Percentiles rank a stretch among this genome's conserved stretches.
phyloP scores from a whole-genome alignment of 169 alveolate genomes.

The Perkinsus chesapeaki region DNA sequence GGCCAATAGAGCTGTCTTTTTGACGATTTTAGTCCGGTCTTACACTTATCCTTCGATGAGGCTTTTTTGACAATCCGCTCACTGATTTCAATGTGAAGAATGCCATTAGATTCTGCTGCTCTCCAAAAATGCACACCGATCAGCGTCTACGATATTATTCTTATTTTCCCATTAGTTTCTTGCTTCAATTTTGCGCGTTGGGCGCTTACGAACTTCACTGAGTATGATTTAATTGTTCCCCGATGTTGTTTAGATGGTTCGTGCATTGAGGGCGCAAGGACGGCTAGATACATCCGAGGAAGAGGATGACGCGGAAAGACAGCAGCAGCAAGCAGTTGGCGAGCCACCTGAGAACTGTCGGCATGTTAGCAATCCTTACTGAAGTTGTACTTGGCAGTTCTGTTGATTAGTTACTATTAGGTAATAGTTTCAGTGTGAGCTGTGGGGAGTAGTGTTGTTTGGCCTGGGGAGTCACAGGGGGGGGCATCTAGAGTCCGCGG shows the following conservation, averaged over 20 bases:
- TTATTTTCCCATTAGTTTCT: neutral
- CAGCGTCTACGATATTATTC: no score
- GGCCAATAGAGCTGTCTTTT: no score
- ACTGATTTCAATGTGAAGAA: no score
- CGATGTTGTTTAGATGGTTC: neutral
- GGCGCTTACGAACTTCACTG: neutral
- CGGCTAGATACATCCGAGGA: neutral
- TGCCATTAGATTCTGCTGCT: no score
- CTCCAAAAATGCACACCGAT: no score
- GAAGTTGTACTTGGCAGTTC: neutral
- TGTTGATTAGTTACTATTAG: neutral
- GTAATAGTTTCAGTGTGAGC: neutral
- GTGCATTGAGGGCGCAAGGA: neutral
- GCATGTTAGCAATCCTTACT: neutral
- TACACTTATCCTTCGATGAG: no score
- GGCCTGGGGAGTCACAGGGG: no score
- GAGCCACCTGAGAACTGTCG: neutral
- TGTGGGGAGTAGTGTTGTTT: no score
- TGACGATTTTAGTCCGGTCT: no score
- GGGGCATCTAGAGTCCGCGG: no score
- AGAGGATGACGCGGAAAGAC: neutral
- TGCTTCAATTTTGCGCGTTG: neutral
- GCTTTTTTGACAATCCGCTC: no score
- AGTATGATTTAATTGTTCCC: neutral
- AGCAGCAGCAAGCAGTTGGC: neutral